Percentiles rank a stretch among this genome's conserved stretches.
Evolutionary conservation across 1,139 yeast genomes (phyloP).

Genomic region (Hansenula lynferdii): DNA sequence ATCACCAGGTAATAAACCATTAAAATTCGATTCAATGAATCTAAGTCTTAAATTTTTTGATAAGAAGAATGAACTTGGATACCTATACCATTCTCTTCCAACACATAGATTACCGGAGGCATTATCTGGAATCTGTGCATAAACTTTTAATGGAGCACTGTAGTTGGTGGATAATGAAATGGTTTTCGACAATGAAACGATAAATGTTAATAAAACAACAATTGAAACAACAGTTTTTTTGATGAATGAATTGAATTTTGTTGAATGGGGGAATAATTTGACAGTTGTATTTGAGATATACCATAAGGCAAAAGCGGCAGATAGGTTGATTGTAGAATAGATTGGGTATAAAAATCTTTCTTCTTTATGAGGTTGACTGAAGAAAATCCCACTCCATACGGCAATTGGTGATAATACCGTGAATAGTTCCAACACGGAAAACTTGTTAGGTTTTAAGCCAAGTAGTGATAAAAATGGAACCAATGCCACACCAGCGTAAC

Average conservation of each 20-base stretch:
- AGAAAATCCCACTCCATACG: constrained; percentile 66
- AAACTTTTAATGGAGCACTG: constrained; percentile 52
- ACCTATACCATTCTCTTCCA: constrained; percentile 95
- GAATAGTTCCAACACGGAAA: constrained; percentile 17
- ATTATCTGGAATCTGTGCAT: constrained; percentile 26
- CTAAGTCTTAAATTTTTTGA: constrained; percentile 54
- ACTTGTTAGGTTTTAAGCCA: constrained; percentile 7
- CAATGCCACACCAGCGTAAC: constrained; percentile 34
- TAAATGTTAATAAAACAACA: neutral
- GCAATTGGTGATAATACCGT: constrained; percentile 40
- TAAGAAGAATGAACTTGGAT: constrained; percentile 81
- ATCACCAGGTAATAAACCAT: constrained; percentile 87
- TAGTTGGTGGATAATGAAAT: constrained; percentile 52
- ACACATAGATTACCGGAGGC: constrained; percentile 57
- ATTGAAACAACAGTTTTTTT: neutral
- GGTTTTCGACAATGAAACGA: constrained; percentile 30
- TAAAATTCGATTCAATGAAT: constrained; percentile 74
- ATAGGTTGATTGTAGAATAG: constrained; percentile 61
- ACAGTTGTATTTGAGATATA: constrained; percentile 21
- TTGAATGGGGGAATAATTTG: neutral
- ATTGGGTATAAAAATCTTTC: constrained; percentile 87
- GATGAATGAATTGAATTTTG: constrained; percentile 5
- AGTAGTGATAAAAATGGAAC: constrained; percentile 16
- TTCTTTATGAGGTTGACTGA: constrained; percentile 84
- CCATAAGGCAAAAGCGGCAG: constrained; percentile 54